These are phyloP conservation scores for Cnidoscolus chayamansa DNA, from an alignment of 441 rosid species.

Conservation along the genomic window DNA sequence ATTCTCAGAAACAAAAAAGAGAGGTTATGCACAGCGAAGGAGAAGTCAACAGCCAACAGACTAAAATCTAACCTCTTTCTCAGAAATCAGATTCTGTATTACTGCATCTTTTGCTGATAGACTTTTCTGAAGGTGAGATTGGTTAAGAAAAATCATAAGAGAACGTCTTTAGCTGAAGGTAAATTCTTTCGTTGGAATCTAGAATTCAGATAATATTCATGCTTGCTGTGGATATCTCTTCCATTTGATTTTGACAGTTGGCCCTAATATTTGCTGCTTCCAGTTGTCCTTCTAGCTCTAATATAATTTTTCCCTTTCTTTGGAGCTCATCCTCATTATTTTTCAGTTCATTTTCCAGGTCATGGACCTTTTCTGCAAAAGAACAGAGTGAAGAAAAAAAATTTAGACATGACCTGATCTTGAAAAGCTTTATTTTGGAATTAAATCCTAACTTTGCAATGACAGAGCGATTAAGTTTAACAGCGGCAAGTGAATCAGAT, in stretches of 20 bases:
- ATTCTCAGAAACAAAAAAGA: constrained; percentile 17
- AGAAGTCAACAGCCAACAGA: constrained; percentile 17
- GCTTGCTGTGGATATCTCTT: constrained; percentile 60
- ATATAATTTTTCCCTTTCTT: constrained; percentile 48
- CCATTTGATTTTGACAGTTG: constrained; percentile 41
- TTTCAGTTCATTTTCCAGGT: constrained; percentile 50
- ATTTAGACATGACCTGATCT: constrained; percentile 12
- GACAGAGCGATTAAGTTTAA: neutral
- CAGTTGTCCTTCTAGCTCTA: constrained; percentile 54
- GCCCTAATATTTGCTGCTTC: constrained; percentile 46
- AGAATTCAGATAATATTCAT: constrained; percentile 13
- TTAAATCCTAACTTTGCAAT: neutral
- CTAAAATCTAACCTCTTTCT: constrained; percentile 56
- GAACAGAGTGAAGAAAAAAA: constrained; percentile 3
- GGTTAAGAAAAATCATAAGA: constrained; percentile 43
- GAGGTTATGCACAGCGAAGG: constrained; percentile 15
- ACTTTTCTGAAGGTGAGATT: constrained; percentile 64
- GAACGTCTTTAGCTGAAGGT: constrained; percentile 23
- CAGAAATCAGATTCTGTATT: constrained; percentile 53
- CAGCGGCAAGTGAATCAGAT: neutral
- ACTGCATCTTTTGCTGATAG: constrained; percentile 55
- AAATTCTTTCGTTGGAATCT: constrained; percentile 13
- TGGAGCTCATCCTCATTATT: constrained; percentile 44
- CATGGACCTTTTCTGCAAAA: constrained; percentile 53
- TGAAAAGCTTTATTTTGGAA: neutral